A percentile compares a stretch with the other conserved stretches of the same genome.
phyloP scores from a whole-genome alignment of 23 red algal species.

The Gracilaria gracilis region DNA sequence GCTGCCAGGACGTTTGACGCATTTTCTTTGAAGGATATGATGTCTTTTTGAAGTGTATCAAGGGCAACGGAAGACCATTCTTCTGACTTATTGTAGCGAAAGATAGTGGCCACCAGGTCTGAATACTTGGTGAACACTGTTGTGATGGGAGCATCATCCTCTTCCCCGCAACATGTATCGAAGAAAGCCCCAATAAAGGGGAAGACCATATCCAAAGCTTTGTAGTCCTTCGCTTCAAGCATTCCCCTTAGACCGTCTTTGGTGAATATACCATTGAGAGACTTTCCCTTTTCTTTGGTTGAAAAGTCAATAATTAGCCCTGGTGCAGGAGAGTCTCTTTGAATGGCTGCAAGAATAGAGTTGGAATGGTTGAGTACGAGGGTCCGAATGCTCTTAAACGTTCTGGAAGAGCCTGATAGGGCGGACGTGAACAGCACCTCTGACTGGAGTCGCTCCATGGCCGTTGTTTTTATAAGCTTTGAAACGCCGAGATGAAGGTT shows the following conservation, averaged over 20 bases:
- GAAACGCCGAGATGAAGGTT: slow-evolving; percentile 33
- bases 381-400: slow-evolving; percentile 1
- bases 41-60: background rate
- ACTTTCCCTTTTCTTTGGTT: background rate
- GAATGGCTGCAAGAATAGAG: background rate
- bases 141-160: slow-evolving; percentile 8
- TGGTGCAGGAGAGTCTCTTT: background rate
- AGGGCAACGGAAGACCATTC: background rate
- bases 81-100: background rate
- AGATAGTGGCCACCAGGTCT: slow-evolving; percentile 11
- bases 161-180: slow-evolving; percentile 29
- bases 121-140: slow-evolving; percentile 30
- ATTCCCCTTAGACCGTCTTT: slow-evolving; percentile 21
- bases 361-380: slow-evolving; percentile 18
- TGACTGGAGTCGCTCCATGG: slow-evolving; percentile 14
- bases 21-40: slow-evolving; percentile 22
- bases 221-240: slow-evolving; percentile 45
- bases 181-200: slow-evolving; percentile 34
- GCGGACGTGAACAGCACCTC: background rate
- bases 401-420: background rate
- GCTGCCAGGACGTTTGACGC: background rate
- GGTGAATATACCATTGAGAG: background rate
- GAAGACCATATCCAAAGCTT: slow-evolving; percentile 54
- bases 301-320: background rate
- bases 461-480: background rate